Evolutionary conservation across 2,329 filamentous ascomycete species (phyloP).

Genomic region (Stylonectria norvegica): DNA sequence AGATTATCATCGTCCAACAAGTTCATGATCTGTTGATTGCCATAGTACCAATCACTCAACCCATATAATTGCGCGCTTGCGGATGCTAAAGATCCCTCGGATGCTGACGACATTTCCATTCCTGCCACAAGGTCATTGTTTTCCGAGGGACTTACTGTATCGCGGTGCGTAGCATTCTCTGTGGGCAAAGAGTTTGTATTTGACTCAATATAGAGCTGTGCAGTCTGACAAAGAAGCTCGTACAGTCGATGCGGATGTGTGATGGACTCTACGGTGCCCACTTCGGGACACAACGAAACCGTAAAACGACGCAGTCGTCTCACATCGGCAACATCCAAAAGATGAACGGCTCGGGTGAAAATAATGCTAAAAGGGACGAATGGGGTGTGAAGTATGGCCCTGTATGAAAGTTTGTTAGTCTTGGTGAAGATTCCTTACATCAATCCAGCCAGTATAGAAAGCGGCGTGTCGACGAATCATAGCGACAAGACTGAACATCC

Average conservation of each 20-base stretch:
- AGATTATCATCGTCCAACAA: constrained; percentile 8
- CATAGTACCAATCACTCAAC: constrained; percentile 24
- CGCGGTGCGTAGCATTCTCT: too few species aligned
- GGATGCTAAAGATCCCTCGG: not conserved
- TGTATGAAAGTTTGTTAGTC: constrained; percentile 10
- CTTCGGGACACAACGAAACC: constrained; percentile 26
- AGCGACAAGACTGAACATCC: not conserved
- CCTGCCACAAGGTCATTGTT: not conserved
- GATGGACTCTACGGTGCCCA: constrained; percentile 9
- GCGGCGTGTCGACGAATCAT: too few species aligned
- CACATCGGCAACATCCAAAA: constrained; percentile 7
- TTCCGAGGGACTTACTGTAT: not conserved
- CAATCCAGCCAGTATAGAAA: too few species aligned
- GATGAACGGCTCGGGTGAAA: constrained; percentile 30
- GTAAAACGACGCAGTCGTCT: constrained; percentile 30
- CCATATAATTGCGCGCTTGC: not conserved
- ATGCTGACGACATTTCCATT: too few species aligned
- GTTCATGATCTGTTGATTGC: constrained; percentile 25
- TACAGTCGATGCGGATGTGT: constrained; percentile 35
- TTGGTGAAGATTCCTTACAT: not conserved
- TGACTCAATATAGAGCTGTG: constrained; percentile 26
- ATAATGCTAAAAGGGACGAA: constrained; percentile 39
- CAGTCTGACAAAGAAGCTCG: constrained; percentile 32
- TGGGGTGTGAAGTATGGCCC: constrained; percentile 34
- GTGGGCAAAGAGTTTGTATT: not conserved